These are phyloP conservation scores for Closterium sp. DNA, from an alignment of 139 green algal genomes.

Conservation along the genomic window DNA sequence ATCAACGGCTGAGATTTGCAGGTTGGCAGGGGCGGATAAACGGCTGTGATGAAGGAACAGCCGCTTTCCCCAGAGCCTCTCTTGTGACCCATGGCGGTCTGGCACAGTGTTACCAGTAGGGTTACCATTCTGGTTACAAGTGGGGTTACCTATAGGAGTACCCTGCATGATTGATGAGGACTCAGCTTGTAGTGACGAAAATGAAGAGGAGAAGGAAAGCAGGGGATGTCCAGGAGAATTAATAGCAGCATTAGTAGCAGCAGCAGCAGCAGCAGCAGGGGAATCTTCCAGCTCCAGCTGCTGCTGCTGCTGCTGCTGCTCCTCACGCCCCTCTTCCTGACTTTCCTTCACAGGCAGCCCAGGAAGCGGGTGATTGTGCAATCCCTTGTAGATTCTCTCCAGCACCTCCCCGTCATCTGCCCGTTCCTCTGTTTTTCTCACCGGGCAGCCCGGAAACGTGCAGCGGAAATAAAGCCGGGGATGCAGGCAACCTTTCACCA, in stretches of 20 bases:
- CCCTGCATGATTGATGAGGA: not conserved
- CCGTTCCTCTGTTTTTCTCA: constrained; percentile 49
- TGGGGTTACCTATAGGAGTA: not conserved
- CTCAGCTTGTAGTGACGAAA: not conserved
- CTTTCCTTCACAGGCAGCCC: not conserved
- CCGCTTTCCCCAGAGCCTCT: not conserved
- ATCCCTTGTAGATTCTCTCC: not conserved
- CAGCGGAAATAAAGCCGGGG: constrained; percentile 92
- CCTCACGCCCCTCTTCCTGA: not conserved
- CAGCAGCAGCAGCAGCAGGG: not conserved
- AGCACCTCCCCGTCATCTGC: not conserved
- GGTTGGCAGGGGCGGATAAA: not conserved
- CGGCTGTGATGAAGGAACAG: not conserved
- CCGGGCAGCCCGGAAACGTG: constrained; percentile 72
- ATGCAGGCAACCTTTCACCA: constrained; percentile 55
- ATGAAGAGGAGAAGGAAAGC: not conserved
- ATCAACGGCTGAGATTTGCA: not conserved
- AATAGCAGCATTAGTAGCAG: not conserved
- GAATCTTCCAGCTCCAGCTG: not conserved
- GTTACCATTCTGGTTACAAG: not conserved
- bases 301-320: not conserved
- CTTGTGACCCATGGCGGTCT: not conserved
- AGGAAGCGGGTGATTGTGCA: not conserved
- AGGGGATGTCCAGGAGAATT: not conserved
- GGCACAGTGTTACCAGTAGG: not conserved